Evolutionary conservation across 169 alveolate genomes (phyloP).

Genomic region (Miamiensis avidus): DNA sequence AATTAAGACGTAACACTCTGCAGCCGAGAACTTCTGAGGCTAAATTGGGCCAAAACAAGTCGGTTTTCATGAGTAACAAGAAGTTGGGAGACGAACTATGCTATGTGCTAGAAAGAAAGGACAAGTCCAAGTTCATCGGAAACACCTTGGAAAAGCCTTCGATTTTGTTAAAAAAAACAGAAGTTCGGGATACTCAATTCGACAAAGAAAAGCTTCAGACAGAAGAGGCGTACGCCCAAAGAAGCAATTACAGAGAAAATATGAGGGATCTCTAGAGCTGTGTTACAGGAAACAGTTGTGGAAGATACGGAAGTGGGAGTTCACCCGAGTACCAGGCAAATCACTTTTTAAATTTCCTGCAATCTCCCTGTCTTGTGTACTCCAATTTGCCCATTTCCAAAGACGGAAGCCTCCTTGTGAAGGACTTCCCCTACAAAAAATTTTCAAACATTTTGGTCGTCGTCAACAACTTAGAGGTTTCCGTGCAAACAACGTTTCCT

Average conservation of each 20-base stretch:
- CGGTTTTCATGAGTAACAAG: conserved; percentile 45
- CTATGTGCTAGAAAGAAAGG: conserved; percentile 48
- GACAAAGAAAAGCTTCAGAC: conserved; percentile 8
- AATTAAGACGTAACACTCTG: conserved; percentile 1
- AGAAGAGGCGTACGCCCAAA: not conserved
- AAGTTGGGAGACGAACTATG: conserved; percentile 51
- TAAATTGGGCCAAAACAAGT: not conserved
- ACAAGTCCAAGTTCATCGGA: conserved; percentile 37
- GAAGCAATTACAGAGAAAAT: not conserved
- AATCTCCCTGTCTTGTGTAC: not conserved
- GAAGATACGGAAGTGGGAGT: not conserved
- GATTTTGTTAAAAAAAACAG: conserved; percentile 47
- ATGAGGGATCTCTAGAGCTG: not conserved
- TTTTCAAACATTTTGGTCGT: too few relatives aligned
- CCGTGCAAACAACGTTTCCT: not conserved
- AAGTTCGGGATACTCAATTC: conserved; percentile 9
- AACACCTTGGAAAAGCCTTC: conserved; percentile 51
- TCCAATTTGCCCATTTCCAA: too few relatives aligned
- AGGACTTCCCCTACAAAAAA: too few relatives aligned
- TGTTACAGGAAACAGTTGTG: not conserved
- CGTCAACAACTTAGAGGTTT: too few relatives aligned
- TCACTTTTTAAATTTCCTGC: not conserved
- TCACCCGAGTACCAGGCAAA: not conserved
- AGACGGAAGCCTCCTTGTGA: too few relatives aligned
- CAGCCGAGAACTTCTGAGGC: too few relatives aligned